These are phyloP conservation scores for Maudiozyma turicensis DNA, from an alignment of 805 yeast genomes.

Conservation along the genomic window DNA sequence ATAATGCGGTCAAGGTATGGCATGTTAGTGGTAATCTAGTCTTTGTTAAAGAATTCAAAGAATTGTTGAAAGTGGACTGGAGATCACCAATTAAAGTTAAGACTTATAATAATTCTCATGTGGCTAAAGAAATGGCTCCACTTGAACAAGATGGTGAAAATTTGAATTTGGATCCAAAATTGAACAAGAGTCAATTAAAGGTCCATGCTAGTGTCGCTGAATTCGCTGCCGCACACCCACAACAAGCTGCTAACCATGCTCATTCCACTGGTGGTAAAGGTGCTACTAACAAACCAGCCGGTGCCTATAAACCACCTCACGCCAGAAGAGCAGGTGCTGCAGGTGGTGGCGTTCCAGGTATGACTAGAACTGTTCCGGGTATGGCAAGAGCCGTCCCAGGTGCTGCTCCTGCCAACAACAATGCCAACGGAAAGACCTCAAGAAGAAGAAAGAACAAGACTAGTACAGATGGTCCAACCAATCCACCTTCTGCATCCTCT, in stretches of 20 bases:
- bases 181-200: slow-evolving; percentile 40
- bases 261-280: slow-evolving; percentile 11
- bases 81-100: slow-evolving; percentile 39
- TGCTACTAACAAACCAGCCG: slow-evolving; percentile 47
- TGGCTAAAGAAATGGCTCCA: slow-evolving; percentile 20
- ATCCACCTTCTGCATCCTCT: slow-evolving; percentile 7
- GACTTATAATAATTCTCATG: slow-evolving; percentile 22
- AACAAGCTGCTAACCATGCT: slow-evolving; percentile 14
- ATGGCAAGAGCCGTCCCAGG: slow-evolving; percentile 28
- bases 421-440: slow-evolving; percentile 39
- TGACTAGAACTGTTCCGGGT: slow-evolving; percentile 43
- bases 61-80: slow-evolving; percentile 78
- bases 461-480: slow-evolving; percentile 2
- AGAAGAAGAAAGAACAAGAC: slow-evolving; percentile 53
- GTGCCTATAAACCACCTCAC: slow-evolving; percentile 97
- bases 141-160: slow-evolving; percentile 3
- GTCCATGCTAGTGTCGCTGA: slow-evolving; percentile 67
- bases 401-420: slow-evolving; percentile 41
- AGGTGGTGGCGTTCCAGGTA: slow-evolving; percentile 36
- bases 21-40: slow-evolving; percentile 78
- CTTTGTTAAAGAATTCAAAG: slow-evolving; percentile 69
- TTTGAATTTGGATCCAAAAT: slow-evolving; percentile 38
- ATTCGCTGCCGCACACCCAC: slow-evolving; percentile 34
- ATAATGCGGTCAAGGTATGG: slow-evolving; percentile 91
- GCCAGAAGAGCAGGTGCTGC: slow-evolving; percentile 49